phyloP scores from a whole-genome alignment of 495 filamentous ascomycete species.

The Podospora bellae-mahoneyi region DNA sequence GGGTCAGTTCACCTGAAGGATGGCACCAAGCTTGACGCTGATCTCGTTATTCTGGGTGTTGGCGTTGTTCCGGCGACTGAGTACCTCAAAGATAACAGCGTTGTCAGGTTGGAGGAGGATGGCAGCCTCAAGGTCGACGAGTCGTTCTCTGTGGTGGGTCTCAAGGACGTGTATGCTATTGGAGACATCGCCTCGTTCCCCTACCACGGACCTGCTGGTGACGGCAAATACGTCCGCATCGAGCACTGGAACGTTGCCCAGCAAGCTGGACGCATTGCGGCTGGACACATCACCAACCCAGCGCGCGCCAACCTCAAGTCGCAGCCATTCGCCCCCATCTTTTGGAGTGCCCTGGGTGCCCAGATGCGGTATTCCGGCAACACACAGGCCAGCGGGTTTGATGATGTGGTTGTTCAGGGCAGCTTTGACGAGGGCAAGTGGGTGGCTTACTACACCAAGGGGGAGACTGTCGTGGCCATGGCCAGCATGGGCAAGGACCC shows the following conservation, averaged over 20 bases:
- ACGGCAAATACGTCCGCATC: conserved; percentile 66
- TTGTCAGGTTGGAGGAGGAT: conserved; percentile 68
- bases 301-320: conserved; percentile 55
- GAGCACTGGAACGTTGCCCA: conserved; percentile 99
- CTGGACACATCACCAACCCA: conserved; percentile 65
- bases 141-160: conserved; percentile 65
- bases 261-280: conserved; percentile 78
- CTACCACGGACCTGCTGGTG: conserved; percentile 83
- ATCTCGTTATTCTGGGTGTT: conserved; percentile 86
- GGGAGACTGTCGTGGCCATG: conserved; percentile 86
- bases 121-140: conserved; percentile 77
- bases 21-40: conserved; percentile 77
- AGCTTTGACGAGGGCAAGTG: conserved; percentile 79
- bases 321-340: conserved; percentile 82
- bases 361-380: conserved; percentile 93
- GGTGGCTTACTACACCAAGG: conserved; percentile 82
- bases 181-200: conserved; percentile 96
- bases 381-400: conserved; percentile 68
- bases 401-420: conserved; percentile 75
- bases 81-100: conserved; percentile 70
- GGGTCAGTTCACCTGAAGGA: conserved; percentile 83
- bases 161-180: conserved; percentile 84
- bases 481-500: conserved; percentile 90
- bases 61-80: conserved; percentile 84
- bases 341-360: conserved; percentile 88